These are phyloP conservation scores for Vachellia collinsii DNA, from an alignment of 306 rosid species.

Conservation along the genomic window DNA sequence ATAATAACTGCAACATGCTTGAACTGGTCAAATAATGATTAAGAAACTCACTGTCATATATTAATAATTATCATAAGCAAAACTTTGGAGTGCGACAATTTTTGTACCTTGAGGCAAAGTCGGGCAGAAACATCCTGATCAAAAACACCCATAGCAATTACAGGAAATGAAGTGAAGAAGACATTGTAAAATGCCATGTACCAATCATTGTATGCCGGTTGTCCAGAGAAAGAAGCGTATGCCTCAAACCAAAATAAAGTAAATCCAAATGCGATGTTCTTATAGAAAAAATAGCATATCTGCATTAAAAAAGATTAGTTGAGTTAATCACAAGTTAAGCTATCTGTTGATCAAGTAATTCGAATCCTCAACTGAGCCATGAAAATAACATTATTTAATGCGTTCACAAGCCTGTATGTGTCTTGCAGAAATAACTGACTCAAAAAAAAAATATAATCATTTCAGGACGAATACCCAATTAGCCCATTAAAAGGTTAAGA, in stretches of 20 bases:
- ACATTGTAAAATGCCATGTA: constrained; percentile 92
- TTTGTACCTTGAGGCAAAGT: constrained; percentile 74
- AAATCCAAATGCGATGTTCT: constrained; percentile 86
- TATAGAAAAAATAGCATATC: constrained; percentile 97
- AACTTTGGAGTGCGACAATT: constrained; percentile 10
- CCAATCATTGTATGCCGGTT: constrained; percentile 88
- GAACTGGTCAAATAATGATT: not conserved
- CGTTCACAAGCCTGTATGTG: not conserved
- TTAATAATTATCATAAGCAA: not conserved
- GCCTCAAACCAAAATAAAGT: constrained; percentile 93
- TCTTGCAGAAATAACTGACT: not conserved
- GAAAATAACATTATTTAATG: not conserved
- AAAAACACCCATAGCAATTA: constrained; percentile 84
- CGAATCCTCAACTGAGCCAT: constrained; percentile 22
- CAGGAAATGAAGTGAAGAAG: constrained; percentile 93
- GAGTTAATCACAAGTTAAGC: constrained; percentile 20
- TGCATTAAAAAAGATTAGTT: constrained; percentile 44
- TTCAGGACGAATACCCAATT: constrained; percentile 11
- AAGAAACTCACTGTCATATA: not conserved
- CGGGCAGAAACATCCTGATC: constrained; percentile 93
- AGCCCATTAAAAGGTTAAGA: constrained; percentile 5
- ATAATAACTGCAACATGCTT: not conserved
- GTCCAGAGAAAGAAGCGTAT: constrained; percentile 82
- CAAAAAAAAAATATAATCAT: constrained; percentile 10
- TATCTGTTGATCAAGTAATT: not conserved